Evolutionary conservation across 1,284 basidiomycete genomes (phyloP), one percentile per base, ranked within the genome.

Genomic region (Cryptococcus jaspeensis): DNA sequence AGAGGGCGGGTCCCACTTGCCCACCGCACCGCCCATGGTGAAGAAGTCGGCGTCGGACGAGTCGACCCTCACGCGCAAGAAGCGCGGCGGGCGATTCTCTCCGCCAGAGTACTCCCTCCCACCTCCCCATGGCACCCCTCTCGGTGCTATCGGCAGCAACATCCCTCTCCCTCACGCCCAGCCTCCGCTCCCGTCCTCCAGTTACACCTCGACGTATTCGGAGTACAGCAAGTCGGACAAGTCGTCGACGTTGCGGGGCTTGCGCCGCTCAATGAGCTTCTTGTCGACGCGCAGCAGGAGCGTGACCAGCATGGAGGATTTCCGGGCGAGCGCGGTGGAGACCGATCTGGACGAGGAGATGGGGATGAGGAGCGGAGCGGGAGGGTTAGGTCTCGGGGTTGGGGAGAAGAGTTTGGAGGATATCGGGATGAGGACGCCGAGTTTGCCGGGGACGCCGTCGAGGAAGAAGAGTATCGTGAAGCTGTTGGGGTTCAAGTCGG

Each of bases 211-310:
- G 35, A 46, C 35, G 11, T 32, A 16, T 35, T 35, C 35, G 18
- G 28, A 32, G 28, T 9, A 32, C 28, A 36, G 35, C 32, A 46
- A 52, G 37, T 41, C 39, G 18, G 53, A 51, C 18, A 55, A 32
- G 28, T 43, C 52, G 11, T 45, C 45, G 23, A 45, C 56, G 3
- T 53, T 51, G 56, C 52, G 57, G 9, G 56, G 43, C 37, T 25
- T 60, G 20, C 22, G 52, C 37, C 42, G 58, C 28, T 56, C 54
- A 7, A 60, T 60, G 54, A 53, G 50, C n/a, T 60, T 56, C 48
- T 47, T 55, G 25, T 50, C 56, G 15, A n/a, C 50, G 18, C 38
- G 50, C 38, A 55, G 57, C 28, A 39, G 51, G 11, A 60, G 58
- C 35, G 38, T 47, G 18, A 45, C 46, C 9, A 51, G 44, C n/a